These are phyloP conservation scores for Coemansia guatemalensis DNA, from an alignment of 192 early-diverging fungal species.

Conservation along the genomic window DNA sequence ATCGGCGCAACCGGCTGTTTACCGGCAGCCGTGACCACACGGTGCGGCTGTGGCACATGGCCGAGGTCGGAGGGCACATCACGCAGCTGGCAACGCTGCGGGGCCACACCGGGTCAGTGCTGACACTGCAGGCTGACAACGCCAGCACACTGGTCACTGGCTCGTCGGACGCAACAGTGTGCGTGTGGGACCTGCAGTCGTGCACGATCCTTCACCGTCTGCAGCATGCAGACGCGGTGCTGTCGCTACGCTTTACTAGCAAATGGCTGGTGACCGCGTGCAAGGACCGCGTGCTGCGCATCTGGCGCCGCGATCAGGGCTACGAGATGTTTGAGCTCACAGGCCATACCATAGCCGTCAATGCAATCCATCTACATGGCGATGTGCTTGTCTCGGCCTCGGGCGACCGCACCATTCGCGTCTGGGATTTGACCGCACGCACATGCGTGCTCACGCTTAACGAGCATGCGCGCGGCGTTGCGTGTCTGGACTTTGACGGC, in stretches of 20 bases:
- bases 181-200: conserved; percentile 71
- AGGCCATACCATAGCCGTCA: conserved; percentile 79
- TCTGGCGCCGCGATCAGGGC: conserved; percentile 66
- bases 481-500: conserved; percentile 90
- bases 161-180: conserved; percentile 65
- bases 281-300: conserved; percentile 76
- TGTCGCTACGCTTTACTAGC: conserved; percentile 75
- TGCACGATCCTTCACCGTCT: conserved; percentile 51
- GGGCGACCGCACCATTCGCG: conserved; percentile 79
- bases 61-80: conserved; percentile 51
- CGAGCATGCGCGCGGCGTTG: conserved; percentile 82
- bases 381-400: conserved; percentile 68
- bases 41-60: conserved; percentile 78
- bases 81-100: conserved; percentile 57
- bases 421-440: conserved; percentile 80
- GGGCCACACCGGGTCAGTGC: conserved; percentile 76
- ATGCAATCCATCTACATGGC: conserved; percentile 70
- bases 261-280: conserved; percentile 78
- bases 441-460: conserved; percentile 62
- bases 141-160: conserved; percentile 62
- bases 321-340: conserved; percentile 59
- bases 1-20: conserved; percentile 61
- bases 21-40: conserved; percentile 71
- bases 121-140: conserved; percentile 83
- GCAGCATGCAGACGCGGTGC: conserved; percentile 66